These are phyloP conservation scores for Cardiosporidium cionae DNA, from an alignment of 169 alveolate genomes.

Conservation along the genomic window DNA sequence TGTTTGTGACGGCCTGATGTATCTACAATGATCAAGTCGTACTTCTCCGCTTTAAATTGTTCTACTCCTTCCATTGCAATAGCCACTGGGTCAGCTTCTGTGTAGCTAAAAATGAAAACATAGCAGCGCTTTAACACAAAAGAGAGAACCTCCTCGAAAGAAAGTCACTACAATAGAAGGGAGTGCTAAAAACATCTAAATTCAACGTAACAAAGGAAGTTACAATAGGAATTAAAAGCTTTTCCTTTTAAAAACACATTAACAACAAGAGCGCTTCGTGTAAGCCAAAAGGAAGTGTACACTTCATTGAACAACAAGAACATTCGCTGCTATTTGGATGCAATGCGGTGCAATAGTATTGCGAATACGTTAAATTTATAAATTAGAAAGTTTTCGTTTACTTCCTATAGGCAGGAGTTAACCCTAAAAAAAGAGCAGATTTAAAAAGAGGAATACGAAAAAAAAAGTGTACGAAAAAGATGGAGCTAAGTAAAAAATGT, in stretches of 20 bases:
- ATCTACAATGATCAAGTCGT: constrained; percentile 95
- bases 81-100: constrained; percentile 97
- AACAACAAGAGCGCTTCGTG: not conserved
- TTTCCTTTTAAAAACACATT: not conserved
- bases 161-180: too few relatives aligned
- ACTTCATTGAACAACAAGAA: not conserved
- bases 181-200: not conserved
- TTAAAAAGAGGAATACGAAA: not conserved
- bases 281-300: not conserved
- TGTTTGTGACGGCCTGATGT: constrained; percentile 99
- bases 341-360: not conserved
- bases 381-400: not conserved
- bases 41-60: constrained; percentile 83
- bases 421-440: not conserved
- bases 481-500: not conserved
- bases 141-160: not conserved
- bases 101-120: constrained; percentile 50
- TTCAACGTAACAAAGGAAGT: not conserved
- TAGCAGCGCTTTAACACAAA: constrained; percentile 2
- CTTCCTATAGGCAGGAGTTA: not conserved
- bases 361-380: not conserved
- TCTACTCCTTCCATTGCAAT: constrained; percentile 98
- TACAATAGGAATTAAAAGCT: not conserved
- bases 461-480: not conserved
- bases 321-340: not conserved